phyloP scores from a whole-genome alignment of 139 green algal genomes.

The Zygnema cylindricum region DNA sequence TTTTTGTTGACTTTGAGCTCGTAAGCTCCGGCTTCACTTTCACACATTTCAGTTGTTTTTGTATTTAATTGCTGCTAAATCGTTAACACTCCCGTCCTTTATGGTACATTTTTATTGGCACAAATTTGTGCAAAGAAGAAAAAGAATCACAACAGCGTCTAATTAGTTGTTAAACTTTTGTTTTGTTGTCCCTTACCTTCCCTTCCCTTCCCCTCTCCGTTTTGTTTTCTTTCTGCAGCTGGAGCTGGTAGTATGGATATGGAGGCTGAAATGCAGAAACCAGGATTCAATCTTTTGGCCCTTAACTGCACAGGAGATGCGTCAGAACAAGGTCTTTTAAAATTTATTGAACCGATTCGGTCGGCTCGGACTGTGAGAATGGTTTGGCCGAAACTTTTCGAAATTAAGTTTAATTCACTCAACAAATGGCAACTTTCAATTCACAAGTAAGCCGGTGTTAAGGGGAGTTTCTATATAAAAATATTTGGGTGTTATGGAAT shows the following conservation, averaged over 20 bases:
- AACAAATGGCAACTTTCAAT: slow-evolving; percentile 90
- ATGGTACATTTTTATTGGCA: too few species aligned
- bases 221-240: slow-evolving; percentile 1
- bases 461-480: too few species aligned
- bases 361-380: slow-evolving; percentile 65
- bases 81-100: too few species aligned
- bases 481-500: too few species aligned
- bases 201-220: neutral
- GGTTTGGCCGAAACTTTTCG: slow-evolving; percentile 79
- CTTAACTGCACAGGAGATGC: slow-evolving; percentile 75
- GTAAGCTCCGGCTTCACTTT: too few species aligned
- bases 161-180: neutral
- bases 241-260: slow-evolving; percentile 33
- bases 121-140: too few species aligned
- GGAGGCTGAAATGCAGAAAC: slow-evolving; percentile 61
- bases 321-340: slow-evolving; percentile 78
- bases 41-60: too few species aligned
- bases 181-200: neutral
- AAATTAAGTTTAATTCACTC: slow-evolving; percentile 87
- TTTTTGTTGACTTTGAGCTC: too few species aligned
- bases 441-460: slow-evolving; percentile 49
- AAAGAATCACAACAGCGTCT: too few species aligned
- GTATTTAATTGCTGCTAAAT: too few species aligned
- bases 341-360: slow-evolving; percentile 74
- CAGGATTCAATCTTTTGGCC: slow-evolving; percentile 78